phyloP scores from a whole-genome alignment of 2,329 filamentous ascomycete genomes.

The Fusarium sp. region DNA sequence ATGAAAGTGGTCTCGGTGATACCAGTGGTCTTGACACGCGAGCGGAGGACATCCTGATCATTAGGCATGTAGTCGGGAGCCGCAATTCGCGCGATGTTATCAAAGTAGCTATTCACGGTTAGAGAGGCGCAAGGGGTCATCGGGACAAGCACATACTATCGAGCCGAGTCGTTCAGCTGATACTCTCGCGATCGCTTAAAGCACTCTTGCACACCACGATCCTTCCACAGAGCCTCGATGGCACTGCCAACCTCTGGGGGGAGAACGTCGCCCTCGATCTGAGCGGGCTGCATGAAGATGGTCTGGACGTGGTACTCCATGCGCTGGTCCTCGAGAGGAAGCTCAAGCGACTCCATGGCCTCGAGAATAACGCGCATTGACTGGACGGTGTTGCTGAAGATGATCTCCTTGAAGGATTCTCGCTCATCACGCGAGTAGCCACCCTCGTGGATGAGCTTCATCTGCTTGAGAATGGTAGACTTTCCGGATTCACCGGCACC shows the following conservation, averaged over 20 bases:
- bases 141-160: constrained; percentile 77
- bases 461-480: constrained; percentile 98
- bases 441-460: constrained; percentile 99
- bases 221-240: constrained; percentile 93
- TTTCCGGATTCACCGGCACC: constrained; percentile 96
- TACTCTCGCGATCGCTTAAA: constrained; percentile 97
- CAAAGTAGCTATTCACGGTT: constrained; percentile 82
- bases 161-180: constrained; percentile 94
- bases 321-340: constrained; percentile 89
- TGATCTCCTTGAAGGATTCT: constrained; percentile 78
- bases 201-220: constrained; percentile 91
- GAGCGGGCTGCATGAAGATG: constrained; percentile 97
- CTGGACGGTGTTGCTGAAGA: constrained; percentile 78
- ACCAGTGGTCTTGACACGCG: constrained; percentile 97
- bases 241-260: constrained; percentile 95
- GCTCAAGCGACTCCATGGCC: constrained; percentile 76
- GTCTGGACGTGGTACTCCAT: constrained; percentile 98
- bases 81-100: constrained; percentile 91
- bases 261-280: constrained; percentile 94
- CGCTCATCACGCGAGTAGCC: constrained; percentile 93
- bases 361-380: constrained; percentile 78
- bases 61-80: constrained; percentile 94
- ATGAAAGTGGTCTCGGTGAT: constrained; percentile 98
- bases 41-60: constrained; percentile 93
- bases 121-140: constrained; percentile 40